These are phyloP conservation scores for Zygoascus tannicola DNA, from an alignment of 805 yeast species.

Conservation along the genomic window DNA sequence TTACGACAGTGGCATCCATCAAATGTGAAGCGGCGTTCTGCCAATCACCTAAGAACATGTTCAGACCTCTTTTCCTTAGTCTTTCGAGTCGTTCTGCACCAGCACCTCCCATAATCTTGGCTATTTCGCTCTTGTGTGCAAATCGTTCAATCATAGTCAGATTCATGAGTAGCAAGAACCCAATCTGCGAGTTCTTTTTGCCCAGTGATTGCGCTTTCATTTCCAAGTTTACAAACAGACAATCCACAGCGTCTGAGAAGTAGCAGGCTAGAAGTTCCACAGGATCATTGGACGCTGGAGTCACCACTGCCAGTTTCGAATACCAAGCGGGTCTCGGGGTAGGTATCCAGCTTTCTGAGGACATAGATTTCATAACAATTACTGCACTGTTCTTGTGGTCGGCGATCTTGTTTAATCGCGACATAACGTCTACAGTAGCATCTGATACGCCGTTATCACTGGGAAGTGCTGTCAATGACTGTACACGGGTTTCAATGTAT, in stretches of 20 bases:
- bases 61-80: constrained; percentile 63
- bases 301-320: constrained; percentile 39
- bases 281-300: constrained; percentile 36
- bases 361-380: constrained; percentile 40
- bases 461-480: constrained; percentile 40
- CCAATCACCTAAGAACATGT: constrained; percentile 67
- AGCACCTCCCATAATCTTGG: constrained; percentile 42
- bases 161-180: constrained; percentile 63
- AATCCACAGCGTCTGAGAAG: constrained; percentile 71
- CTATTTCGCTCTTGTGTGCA: constrained; percentile 36
- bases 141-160: constrained; percentile 67
- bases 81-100: constrained; percentile 59
- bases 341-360: constrained; percentile 63
- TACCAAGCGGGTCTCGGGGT: constrained; percentile 48
- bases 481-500: constrained; percentile 45
- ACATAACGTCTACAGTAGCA: constrained; percentile 61
- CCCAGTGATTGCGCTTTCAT: constrained; percentile 38
- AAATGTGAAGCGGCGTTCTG: constrained; percentile 63
- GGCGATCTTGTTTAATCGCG: constrained; percentile 54
- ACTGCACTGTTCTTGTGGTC: constrained; percentile 49
- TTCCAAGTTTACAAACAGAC: constrained; percentile 56
- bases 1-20: constrained; percentile 69
- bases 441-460: constrained; percentile 65
- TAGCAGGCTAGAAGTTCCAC: constrained; percentile 52
- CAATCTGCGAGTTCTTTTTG: constrained; percentile 36